A percentile compares a stretch with the other conserved stretches of the same genome.
Conservation (phyloP, 2,329 filamentous ascomycete genomes). For the Dothistroma pini region DNA sequence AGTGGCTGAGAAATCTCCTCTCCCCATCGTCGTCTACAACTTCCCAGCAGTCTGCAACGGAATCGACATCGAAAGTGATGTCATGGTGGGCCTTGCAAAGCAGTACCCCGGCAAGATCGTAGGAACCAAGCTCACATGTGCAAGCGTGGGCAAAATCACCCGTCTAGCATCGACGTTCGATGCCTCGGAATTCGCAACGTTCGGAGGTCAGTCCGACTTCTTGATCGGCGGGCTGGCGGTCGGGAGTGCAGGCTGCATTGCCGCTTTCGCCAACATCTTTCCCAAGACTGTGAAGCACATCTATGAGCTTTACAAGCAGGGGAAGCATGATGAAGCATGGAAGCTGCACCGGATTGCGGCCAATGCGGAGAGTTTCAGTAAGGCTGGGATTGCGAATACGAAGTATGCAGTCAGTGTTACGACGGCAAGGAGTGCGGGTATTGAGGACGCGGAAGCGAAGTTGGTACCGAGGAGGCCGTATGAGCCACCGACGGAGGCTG, state of each 20-base stretch:
- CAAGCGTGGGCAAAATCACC: conserved; percentile 69
- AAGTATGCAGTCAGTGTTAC: conserved; percentile 62
- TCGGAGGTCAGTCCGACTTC: conserved; percentile 71
- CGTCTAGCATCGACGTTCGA: conserved; percentile 54
- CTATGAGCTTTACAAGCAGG: conserved; percentile 55
- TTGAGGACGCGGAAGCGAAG: conserved; percentile 57
- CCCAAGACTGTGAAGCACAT: conserved; percentile 53
- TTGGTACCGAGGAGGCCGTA: conserved; percentile 62
- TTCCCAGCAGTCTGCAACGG: conserved; percentile 66
- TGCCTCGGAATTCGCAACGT: conserved; percentile 60
- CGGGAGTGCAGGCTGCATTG: conserved; percentile 54
- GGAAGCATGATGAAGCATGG: conserved; percentile 54
- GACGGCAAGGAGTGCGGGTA: conserved; percentile 57
- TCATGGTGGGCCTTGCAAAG: conserved; percentile 55
- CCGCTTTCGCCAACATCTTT: conserved; percentile 55
- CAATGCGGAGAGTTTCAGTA: conserved; percentile 60
- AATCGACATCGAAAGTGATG: conserved; percentile 64
- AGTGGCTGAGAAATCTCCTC: conserved; percentile 51
- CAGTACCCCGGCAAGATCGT: conserved; percentile 57
- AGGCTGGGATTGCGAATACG: conserved; percentile 60
- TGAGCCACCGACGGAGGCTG: conserved; percentile 43
- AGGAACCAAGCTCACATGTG: conserved; percentile 69
- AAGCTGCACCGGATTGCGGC: conserved; percentile 57
- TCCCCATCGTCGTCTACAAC: conserved; percentile 63
- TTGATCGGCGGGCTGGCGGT: conserved; percentile 54